Evolutionary conservation across 495 filamentous ascomycete genomes (phyloP).

Genomic region (Eremomyces bilateralis): DNA sequence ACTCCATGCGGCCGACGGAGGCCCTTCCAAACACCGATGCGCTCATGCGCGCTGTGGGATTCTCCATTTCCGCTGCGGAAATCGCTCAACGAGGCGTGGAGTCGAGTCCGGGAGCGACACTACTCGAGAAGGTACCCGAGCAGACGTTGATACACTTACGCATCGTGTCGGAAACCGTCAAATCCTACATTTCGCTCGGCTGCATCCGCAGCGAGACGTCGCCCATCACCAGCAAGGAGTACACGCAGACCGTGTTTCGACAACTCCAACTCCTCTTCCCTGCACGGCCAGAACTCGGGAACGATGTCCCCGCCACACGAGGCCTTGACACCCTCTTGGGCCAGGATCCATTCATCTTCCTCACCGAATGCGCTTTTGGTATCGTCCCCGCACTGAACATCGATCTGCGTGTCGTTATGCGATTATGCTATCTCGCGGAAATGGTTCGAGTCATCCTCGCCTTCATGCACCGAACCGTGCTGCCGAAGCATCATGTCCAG

Average conservation of each 20-base stretch:
- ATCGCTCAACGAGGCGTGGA: constrained; percentile 79
- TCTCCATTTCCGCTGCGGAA: constrained; percentile 75
- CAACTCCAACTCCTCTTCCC: constrained; percentile 49
- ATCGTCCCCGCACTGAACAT: constrained; percentile 49
- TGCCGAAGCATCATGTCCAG: constrained; percentile 1
- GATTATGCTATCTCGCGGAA: constrained; percentile 81
- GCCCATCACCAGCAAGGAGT: constrained; percentile 33
- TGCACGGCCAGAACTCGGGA: constrained; percentile 16
- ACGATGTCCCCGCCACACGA: constrained; percentile 20
- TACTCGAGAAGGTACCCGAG: constrained; percentile 69
- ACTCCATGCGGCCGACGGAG: constrained; percentile 13
- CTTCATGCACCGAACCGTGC: not conserved
- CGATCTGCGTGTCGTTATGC: constrained; percentile 62
- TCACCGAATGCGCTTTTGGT: constrained; percentile 50
- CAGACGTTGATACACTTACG: constrained; percentile 72
- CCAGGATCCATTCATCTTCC: constrained; percentile 68
- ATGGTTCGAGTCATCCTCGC: constrained; percentile 51
- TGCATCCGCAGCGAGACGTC: constrained; percentile 40
- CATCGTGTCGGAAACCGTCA: constrained; percentile 69
- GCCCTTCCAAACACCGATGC: constrained; percentile 42
- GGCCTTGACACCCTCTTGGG: constrained; percentile 43
- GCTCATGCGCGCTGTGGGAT: constrained; percentile 53
- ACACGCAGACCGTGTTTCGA: constrained; percentile 42
- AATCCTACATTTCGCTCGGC: constrained; percentile 64
- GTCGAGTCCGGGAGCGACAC: constrained; percentile 46